phyloP scores from a whole-genome alignment of 257 asterid species.

The Solanum ossicruentum region DNA sequence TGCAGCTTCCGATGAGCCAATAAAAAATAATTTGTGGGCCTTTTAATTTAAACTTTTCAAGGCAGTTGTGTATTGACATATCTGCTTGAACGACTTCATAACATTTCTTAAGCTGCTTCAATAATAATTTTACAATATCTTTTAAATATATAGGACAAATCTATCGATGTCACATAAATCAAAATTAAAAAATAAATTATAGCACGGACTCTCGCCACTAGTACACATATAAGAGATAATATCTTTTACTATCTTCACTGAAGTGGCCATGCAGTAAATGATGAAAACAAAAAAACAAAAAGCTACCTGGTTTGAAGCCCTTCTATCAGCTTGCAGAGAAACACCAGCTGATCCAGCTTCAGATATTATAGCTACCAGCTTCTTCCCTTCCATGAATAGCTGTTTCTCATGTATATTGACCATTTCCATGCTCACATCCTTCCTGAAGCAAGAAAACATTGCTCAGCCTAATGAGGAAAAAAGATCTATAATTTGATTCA shows the following conservation, averaged over 20 bases:
- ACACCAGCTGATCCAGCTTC: slow-evolving; percentile 99
- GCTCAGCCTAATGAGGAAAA: slow-evolving; percentile 7
- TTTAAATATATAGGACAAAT: no score
- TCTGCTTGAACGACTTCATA: no score
- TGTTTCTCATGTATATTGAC: slow-evolving; percentile 97
- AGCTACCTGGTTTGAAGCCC: slow-evolving; percentile 82
- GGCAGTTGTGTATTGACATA: no score
- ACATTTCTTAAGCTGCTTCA: no score
- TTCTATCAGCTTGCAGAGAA: slow-evolving; percentile 97
- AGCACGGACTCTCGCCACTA: no score
- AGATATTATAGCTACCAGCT: slow-evolving; percentile 82
- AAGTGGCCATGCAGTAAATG: not conserved
- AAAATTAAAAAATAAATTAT: no score
- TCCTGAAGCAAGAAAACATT: slow-evolving; percentile 33
- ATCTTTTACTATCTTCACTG: not conserved
- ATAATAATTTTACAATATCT: no score
- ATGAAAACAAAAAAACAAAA: not conserved
- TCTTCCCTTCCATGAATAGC: slow-evolving; percentile 90
- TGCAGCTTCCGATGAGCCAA: no score
- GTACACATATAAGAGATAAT: not conserved
- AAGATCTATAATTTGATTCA: not conserved
- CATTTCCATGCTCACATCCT: slow-evolving; percentile 97
- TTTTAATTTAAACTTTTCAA: no score
- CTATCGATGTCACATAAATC: no score
- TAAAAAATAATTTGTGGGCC: no score